Base-by-base conservation (phyloP, 257 asterid species). In the Fraxinus quadrangulata region DNA sequence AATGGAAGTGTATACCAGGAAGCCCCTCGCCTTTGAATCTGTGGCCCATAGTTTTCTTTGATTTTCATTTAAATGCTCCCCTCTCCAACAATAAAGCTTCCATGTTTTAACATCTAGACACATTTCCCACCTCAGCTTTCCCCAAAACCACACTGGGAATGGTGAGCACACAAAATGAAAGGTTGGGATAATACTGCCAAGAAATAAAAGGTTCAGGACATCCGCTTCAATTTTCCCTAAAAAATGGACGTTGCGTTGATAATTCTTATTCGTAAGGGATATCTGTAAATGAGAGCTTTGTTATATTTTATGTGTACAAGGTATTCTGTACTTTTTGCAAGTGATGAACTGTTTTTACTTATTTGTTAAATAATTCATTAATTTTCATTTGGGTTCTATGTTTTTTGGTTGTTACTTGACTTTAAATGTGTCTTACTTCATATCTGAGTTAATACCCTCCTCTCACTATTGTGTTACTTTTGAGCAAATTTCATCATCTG, bases 51-150 rank as follows among this genome's bases (percentile, higher is more conserved):
- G 67, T 73, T 39, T 23, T 51, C 80, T 39, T 47, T 79, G 24
- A 67, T 77, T 65, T 74, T 72, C 67, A 39, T 67, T 75, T 70
- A 77, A 73, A 45, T 63, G 77, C 71, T 63, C 42, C 76, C 78
- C 37, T 81, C 81, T 71, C 67, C 83, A 80, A 68, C 73, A 59
- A 24, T 49, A 83, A 85, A 72, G 54, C 67, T 75, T 6, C 77
- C 87, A 75, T 81, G 72, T 67, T 81, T 73, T 5, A 68, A 81
- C 19, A 17, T 69, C 68, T 61, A 74, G 85, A 77, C 61, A 61
- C 72, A 84, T 86, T 83, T 45, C 83, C 88, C 74, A 80, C 72
- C 8, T 26, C 78, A 81, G 85, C 80, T 47, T 74, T 56, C 80
- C 69, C 86, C 45, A 79, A 73, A 84, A 31, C 75, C 30, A 54